A percentile compares a stretch with the other conserved stretches of the same genome.
These are phyloP conservation scores for Ophiostoma tasmaniense DNA, from an alignment of 2,329 filamentous ascomycete genomes.

Conservation along the genomic window DNA sequence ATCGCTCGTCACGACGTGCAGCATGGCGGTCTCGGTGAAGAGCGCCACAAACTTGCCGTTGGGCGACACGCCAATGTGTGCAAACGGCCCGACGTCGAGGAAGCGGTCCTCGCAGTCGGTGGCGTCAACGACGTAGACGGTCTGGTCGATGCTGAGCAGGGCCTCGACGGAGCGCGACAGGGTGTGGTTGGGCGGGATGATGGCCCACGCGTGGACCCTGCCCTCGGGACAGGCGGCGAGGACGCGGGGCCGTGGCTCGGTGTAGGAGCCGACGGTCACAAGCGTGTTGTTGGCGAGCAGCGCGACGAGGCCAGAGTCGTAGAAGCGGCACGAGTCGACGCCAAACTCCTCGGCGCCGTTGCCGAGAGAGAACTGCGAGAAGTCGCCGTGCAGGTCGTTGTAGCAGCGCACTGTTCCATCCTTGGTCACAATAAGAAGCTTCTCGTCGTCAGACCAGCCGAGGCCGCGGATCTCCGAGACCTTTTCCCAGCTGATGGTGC, in stretches of 20 bases:
- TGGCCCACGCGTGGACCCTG: conserved; percentile 75
- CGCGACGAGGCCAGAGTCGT: conserved; percentile 84
- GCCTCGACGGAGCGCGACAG: conserved; percentile 91
- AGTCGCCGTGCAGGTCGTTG: conserved; percentile 86
- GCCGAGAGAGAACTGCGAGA: conserved; percentile 86
- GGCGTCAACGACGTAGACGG: conserved; percentile 78
- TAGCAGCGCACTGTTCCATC: conserved; percentile 90
- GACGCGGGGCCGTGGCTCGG: conserved; percentile 79
- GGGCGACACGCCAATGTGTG: conserved; percentile 81
- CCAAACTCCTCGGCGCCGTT: conserved; percentile 82
- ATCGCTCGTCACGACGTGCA: conserved; percentile 90
- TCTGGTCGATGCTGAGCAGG: conserved; percentile 73
- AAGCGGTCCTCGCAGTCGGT: conserved; percentile 85
- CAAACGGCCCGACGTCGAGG: conserved; percentile 85
- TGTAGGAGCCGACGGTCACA: conserved; percentile 78
- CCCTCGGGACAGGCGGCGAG: conserved; percentile 71
- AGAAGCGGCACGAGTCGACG: conserved; percentile 85
- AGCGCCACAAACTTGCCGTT: conserved; percentile 83
- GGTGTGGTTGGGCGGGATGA: conserved; percentile 81
- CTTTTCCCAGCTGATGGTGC: conserved; percentile 84
- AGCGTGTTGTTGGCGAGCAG: conserved; percentile 81
- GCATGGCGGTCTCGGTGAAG: conserved; percentile 74
- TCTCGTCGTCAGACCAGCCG: conserved; percentile 95
- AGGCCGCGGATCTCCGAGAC: conserved; percentile 69
- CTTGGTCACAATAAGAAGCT: conserved; percentile 75